Evolutionary conservation across 2,329 filamentous ascomycete species (phyloP).

Genomic region (Aureobasidium leucospermi): DNA sequence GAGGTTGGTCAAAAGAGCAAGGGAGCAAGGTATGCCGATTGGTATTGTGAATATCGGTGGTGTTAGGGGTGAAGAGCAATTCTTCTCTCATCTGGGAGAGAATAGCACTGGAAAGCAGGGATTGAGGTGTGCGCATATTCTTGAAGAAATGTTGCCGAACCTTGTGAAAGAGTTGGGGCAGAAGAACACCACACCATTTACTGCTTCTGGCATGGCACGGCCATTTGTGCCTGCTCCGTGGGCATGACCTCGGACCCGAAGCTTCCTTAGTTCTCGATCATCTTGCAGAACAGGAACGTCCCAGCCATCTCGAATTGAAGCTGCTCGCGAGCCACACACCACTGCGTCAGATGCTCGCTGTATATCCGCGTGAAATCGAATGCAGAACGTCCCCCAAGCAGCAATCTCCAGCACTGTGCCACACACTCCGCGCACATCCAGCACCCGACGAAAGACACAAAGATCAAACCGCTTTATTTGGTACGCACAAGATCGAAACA

Average conservation of each 20-base stretch:
- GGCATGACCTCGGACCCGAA: neutral
- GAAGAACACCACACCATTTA: neutral
- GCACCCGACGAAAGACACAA: too few species aligned
- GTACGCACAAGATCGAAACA: too few species aligned
- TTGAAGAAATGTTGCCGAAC: conserved; percentile 32
- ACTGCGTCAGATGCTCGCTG: too few species aligned
- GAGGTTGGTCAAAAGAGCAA: conserved; percentile 76
- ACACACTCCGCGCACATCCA: too few species aligned
- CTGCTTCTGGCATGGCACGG: neutral
- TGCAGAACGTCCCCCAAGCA: too few species aligned
- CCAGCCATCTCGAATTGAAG: too few species aligned
- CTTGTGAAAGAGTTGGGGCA: conserved; percentile 24
- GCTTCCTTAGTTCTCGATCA: too few species aligned
- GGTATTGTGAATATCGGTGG: conserved; percentile 85
- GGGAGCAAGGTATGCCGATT: conserved; percentile 75
- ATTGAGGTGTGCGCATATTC: conserved; percentile 33
- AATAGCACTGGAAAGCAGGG: conserved; percentile 29
- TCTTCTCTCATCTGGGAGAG: conserved; percentile 54
- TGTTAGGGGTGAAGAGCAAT: conserved; percentile 67
- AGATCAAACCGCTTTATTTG: too few species aligned
- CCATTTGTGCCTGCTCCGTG: conserved; percentile 8
- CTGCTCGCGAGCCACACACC: too few species aligned
- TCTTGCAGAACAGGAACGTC: too few species aligned
- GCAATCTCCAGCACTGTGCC: too few species aligned
- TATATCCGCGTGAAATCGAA: too few species aligned